Evolutionary conservation across 495 filamentous ascomycete genomes (phyloP).

Genomic region (Penicillium macrosclerotiorum): DNA sequence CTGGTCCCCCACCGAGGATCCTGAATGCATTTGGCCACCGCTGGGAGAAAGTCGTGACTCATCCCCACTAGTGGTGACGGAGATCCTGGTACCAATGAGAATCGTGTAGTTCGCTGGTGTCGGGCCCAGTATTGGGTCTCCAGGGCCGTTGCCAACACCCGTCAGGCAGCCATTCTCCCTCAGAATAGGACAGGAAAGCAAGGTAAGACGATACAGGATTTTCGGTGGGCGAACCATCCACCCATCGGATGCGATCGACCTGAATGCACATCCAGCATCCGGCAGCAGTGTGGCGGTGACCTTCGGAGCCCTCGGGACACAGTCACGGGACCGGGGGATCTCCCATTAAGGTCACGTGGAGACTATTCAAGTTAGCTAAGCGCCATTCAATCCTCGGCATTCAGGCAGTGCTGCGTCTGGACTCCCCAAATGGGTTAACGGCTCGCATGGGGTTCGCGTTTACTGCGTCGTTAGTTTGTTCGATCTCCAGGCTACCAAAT

Average conservation of each 20-base stretch:
- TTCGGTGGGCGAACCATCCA: too few species aligned
- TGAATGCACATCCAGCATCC: too few species aligned
- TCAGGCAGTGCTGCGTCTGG: slow-evolving; percentile 1
- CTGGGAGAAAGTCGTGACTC: slow-evolving; percentile 1
- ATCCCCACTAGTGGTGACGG: background rate
- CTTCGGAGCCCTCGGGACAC: too few species aligned
- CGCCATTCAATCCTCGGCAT: background rate
- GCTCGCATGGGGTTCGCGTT: too few species aligned
- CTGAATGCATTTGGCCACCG: background rate
- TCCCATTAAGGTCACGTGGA: background rate
- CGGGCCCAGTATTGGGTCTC: background rate
- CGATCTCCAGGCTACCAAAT: background rate
- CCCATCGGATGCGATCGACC: too few species aligned
- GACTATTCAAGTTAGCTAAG: background rate
- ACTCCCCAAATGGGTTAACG: too few species aligned
- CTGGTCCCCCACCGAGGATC: background rate
- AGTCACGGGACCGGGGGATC: background rate
- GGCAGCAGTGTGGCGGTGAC: slow-evolving; percentile 3
- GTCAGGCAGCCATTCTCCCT: slow-evolving; percentile 8
- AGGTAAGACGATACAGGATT: too few species aligned
- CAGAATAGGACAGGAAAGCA: too few species aligned
- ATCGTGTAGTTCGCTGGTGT: background rate
- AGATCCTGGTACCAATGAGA: background rate
- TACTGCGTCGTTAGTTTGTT: too few species aligned
- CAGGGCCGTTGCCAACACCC: background rate